These are phyloP conservation scores for Stephanocyclus meneghinianus DNA, from an alignment of 352 stramenopile species.

Conservation along the genomic window DNA sequence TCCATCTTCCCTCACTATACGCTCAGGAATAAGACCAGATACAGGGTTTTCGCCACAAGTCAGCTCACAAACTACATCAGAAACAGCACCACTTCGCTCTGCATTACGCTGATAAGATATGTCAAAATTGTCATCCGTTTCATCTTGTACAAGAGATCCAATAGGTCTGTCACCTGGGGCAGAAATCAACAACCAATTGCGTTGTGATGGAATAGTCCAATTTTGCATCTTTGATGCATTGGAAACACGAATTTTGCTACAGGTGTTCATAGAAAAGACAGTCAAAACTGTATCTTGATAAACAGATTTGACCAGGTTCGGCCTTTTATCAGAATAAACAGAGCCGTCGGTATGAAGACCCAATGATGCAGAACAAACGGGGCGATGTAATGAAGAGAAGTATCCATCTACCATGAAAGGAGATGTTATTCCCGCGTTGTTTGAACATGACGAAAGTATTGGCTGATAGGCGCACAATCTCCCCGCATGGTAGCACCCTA, in stretches of 20 bases:
- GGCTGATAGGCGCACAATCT: constrained; percentile 37
- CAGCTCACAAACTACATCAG: constrained; percentile 72
- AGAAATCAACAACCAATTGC: constrained; percentile 72
- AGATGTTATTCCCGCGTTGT: not conserved
- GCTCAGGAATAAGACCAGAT: constrained; percentile 44
- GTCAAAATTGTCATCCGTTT: constrained; percentile 11
- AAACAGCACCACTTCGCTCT: constrained; percentile 42
- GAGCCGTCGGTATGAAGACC: constrained; percentile 68
- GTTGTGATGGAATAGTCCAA: constrained; percentile 54
- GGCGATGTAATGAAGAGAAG: constrained; percentile 50
- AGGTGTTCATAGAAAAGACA: constrained; percentile 66
- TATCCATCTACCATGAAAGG: constrained; percentile 27
- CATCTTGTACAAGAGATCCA: constrained; percentile 5
- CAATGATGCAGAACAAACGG: constrained; percentile 44
- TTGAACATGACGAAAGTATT: constrained; percentile 6
- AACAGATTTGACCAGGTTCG: constrained; percentile 30
- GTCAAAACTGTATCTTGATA: constrained; percentile 61
- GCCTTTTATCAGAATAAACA: constrained; percentile 27
- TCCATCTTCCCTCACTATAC: constrained; percentile 42
- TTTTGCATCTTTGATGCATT: not conserved
- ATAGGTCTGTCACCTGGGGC: constrained; percentile 53
- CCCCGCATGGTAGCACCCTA: constrained; percentile 39
- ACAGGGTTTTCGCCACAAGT: constrained; percentile 57
- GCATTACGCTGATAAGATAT: constrained; percentile 33
- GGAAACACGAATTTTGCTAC: constrained; percentile 25